Evolutionary conservation across 768 basidiomycete genomes (phyloP).

Genomic region (Rhizopogon roseolus): DNA sequence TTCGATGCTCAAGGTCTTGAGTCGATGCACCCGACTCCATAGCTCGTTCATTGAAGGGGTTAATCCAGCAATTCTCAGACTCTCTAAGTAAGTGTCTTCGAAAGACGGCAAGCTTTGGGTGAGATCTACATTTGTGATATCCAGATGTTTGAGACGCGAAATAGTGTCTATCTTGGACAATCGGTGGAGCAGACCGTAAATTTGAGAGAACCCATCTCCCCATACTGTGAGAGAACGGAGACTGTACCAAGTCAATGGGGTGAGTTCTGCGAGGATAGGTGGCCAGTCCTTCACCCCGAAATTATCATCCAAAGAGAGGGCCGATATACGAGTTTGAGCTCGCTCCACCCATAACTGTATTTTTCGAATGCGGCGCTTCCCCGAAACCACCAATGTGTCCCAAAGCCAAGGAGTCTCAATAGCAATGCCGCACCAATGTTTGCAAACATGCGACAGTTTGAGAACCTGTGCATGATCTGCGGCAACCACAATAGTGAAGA

Average conservation of each 20-base stretch:
- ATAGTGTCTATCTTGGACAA: constrained; percentile 27
- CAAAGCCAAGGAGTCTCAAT: constrained; percentile 52
- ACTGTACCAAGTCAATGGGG: constrained; percentile 18
- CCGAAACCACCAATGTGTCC: constrained; percentile 51
- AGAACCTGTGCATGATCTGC: constrained; percentile 42
- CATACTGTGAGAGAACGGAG: constrained; percentile 16
- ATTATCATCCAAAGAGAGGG: constrained; percentile 17
- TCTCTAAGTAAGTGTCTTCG: constrained; percentile 19
- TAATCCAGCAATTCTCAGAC: constrained; percentile 16
- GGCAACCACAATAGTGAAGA: constrained; percentile 43
- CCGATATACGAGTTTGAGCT: constrained; percentile 42
- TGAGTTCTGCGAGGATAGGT: constrained; percentile 13
- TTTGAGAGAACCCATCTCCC: constrained; percentile 4
- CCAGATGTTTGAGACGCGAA: constrained; percentile 32
- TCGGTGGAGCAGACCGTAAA: constrained; percentile 26
- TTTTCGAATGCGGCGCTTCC: constrained; percentile 44
- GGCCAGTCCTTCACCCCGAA: constrained; percentile 11
- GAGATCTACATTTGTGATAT: constrained; percentile 11
- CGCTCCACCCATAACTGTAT: constrained; percentile 53
- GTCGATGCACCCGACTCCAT: constrained; percentile 13
- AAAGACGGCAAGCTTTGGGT: constrained; percentile 1
- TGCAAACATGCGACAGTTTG: constrained; percentile 52
- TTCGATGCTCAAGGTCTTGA: background rate
- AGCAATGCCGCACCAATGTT: constrained; percentile 55
- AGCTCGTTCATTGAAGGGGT: constrained; percentile 7